Conservation (phyloP, 2,329 filamentous ascomycete genomes). For the Neocucurbitaria cava region DNA sequence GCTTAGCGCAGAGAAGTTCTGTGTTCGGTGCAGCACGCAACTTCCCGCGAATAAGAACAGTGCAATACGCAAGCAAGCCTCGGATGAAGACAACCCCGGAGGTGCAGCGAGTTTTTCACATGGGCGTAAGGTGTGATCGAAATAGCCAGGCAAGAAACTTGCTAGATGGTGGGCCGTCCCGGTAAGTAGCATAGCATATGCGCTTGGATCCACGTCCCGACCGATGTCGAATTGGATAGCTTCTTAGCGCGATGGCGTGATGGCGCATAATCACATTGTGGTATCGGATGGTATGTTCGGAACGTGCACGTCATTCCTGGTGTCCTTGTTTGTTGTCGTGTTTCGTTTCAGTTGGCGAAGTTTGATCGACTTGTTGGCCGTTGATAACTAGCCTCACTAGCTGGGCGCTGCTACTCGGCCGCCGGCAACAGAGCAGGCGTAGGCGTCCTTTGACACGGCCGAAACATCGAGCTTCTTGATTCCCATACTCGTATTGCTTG, state of each 20-base stretch:
- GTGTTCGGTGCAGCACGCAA: conserved; percentile 11
- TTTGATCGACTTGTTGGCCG: no score
- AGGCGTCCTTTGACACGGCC: conserved; percentile 1
- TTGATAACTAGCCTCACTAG: no score
- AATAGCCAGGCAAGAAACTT: not conserved
- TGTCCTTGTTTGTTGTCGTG: conserved; percentile 18
- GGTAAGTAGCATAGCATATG: not conserved
- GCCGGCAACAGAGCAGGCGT: no score
- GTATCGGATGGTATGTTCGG: conserved; percentile 16
- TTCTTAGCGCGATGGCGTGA: conserved; percentile 4
- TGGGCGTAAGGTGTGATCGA: not conserved
- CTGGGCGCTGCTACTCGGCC: no score
- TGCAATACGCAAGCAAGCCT: conserved; percentile 6
- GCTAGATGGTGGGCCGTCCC: not conserved
- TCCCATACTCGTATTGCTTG: conserved; percentile 18
- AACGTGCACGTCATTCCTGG: conserved; percentile 24
- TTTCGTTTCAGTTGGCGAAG: not conserved
- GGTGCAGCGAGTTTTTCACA: not conserved
- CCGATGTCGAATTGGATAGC: not conserved
- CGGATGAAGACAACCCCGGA: not conserved
- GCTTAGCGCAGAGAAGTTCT: conserved; percentile 5
- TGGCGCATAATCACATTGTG: conserved; percentile 11
- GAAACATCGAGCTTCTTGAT: conserved; percentile 18
- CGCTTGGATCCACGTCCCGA: not conserved
- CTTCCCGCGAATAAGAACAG: conserved; percentile 11